These are phyloP conservation scores for Suillus paluster DNA, from an alignment of 768 basidiomycete species.

Conservation along the genomic window DNA sequence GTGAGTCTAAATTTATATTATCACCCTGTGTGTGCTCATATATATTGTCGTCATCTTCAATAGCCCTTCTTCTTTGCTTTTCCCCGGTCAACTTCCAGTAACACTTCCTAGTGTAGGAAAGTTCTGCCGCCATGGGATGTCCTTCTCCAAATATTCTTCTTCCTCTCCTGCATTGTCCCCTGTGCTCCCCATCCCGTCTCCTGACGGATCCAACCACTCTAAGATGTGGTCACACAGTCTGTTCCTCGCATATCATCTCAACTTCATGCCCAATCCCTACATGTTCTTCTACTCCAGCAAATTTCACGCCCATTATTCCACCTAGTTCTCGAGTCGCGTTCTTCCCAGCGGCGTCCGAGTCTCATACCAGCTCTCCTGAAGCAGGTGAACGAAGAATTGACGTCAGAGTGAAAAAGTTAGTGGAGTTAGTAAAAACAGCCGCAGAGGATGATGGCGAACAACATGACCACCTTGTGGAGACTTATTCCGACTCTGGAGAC, in stretches of 20 bases:
- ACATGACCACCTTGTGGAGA: conserved; percentile 20
- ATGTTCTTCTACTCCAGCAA: conserved; percentile 32
- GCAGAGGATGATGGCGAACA: conserved; percentile 13
- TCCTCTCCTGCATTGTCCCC: conserved; percentile 54
- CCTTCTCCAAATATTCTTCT: conserved; percentile 24
- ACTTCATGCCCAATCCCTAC: conserved; percentile 39
- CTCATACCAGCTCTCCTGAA: background rate
- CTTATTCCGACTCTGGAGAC: conserved; percentile 34
- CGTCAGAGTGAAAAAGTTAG: conserved; percentile 61
- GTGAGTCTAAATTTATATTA: background rate
- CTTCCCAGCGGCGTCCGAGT: conserved; percentile 40
- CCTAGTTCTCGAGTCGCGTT: conserved; percentile 40
- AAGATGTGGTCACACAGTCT: conserved; percentile 85
- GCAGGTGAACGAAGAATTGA: conserved; percentile 39
- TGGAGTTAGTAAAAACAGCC: conserved; percentile 45
- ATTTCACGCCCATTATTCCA: conserved; percentile 44
- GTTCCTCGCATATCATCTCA: conserved; percentile 53
- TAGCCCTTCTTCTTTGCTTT: background rate
- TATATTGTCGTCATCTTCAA: background rate
- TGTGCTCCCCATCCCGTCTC: conserved; percentile 46
- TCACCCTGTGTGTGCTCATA: background rate
- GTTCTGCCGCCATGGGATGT: background rate
- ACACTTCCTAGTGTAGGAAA: background rate
- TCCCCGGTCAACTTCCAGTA: background rate
- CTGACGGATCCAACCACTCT: conserved; percentile 59